Conservation (phyloP, 73 alveolate species). For the Tetrahymena borealis region DNA sequence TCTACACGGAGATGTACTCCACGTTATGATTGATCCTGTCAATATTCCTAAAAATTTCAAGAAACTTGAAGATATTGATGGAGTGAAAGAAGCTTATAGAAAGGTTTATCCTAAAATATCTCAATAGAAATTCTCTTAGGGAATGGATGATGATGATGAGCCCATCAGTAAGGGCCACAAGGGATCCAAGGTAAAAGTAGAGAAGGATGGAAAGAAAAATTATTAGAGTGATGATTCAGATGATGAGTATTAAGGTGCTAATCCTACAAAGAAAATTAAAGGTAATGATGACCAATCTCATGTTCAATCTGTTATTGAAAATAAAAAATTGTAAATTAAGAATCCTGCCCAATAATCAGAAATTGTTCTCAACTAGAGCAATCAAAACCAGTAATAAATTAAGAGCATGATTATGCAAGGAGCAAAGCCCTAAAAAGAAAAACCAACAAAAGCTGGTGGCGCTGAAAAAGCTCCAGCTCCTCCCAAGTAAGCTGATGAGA, state of each 20-base stretch:
- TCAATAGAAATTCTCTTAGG: not conserved
- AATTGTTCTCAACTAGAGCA: not conserved
- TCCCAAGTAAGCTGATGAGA: not conserved
- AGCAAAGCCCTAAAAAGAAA: not conserved
- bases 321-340: not conserved
- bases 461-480: not conserved
- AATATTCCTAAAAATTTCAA: conserved; percentile 27
- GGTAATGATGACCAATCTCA: not conserved
- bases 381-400: not conserved
- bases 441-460: not conserved
- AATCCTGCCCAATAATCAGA: not conserved
- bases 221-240: not conserved
- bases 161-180: not conserved
- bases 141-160: not conserved
- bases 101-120: not conserved
- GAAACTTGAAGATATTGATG: conserved; percentile 3
- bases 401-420: not conserved
- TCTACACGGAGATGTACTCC: conserved; percentile 10
- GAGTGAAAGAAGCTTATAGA: not conserved
- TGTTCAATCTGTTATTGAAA: not conserved
- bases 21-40: conserved; percentile 34
- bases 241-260: not conserved
- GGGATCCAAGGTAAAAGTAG: not conserved
- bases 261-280: not conserved
- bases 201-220: not conserved